Base-by-base conservation (phyloP, 768 basidiomycete species). In the Austroboletus eburneus region DNA sequence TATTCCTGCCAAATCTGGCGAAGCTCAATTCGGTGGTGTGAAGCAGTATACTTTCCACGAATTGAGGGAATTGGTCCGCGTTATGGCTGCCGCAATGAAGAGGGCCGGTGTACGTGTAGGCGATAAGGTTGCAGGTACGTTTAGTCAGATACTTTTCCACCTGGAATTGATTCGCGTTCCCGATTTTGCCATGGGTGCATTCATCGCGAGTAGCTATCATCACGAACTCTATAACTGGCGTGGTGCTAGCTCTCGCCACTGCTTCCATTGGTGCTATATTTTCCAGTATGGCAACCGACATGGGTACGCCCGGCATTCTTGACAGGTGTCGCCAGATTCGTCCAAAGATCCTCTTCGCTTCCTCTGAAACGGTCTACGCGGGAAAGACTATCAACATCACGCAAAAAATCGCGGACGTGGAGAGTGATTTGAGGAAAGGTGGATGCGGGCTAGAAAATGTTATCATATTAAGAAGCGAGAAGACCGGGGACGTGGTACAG, bases 261-360 rank as follows among this genome's bases (percentile, higher is more conserved):
- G 74, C 81, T 8, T 83, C 81, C 50, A 67, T 83, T 22, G 86
- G 85, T 9, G 86, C 74, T 6, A 76, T 87, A 37, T 87, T 79
- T 58, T 81, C 84, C 0, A 79, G 77, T 49, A 85, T 83, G 0
- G 81, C 85, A 20, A 82, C 82, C 3, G 86, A 87, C 54, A 85
- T 87, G 82, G 85, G 85, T 29, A 46, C 43, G 17, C 48, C 77
- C 62, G 80, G 75, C 5, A 72, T 81, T 33, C 65, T 81, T 21
- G 81, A 83, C 52, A 68, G 82, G 61, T 87, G 87, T 58, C 70
- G 72, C 34, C 85, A 88, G 58, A 85, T 87, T 21, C 71, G 70
- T 33, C 86, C 85, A 17, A 86, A 79, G 54, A 76, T 87, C 36
- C 61, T 87, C 34, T 87, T 87, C 40, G 68, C 78, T 4, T 84